Evolutionary conservation across 345 rosid genomes (phyloP).

Genomic region (Limnanthes douglasii): DNA sequence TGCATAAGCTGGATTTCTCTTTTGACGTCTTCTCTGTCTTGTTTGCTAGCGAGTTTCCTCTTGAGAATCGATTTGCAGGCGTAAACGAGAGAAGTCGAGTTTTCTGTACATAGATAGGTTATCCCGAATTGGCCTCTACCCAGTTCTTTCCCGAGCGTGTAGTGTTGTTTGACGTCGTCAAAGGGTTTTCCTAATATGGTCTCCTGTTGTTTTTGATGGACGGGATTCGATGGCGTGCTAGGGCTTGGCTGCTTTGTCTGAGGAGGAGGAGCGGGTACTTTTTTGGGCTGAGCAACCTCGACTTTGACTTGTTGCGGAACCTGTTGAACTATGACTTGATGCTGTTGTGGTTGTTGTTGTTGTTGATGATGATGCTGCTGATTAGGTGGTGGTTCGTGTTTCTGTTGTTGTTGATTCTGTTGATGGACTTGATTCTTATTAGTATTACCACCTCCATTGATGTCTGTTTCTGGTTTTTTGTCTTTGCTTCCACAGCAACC

Average conservation of each 20-base stretch:
- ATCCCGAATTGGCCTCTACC: conserved; percentile 90
- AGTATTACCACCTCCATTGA: no score
- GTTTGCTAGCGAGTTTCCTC: conserved; percentile 49
- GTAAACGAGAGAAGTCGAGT: conserved; percentile 33
- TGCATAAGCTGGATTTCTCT: conserved; percentile 80
- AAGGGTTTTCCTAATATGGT: conserved; percentile 53
- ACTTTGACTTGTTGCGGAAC: no score
- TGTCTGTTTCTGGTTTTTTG: no score
- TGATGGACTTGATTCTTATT: no score
- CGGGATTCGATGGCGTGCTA: conserved; percentile 6
- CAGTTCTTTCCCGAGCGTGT: conserved; percentile 53
- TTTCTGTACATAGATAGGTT: conserved; percentile 60
- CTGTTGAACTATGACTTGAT: no score
- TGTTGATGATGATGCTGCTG: no score
- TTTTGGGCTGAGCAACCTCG: no score
- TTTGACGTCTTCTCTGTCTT: conserved; percentile 57
- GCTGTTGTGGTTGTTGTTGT: no score
- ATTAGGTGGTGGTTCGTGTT: no score
- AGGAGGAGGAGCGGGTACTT: no score
- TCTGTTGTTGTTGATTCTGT: no score
- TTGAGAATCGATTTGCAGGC: conserved; percentile 79
- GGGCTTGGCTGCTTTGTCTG: conserved; percentile 6
- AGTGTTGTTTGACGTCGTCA: conserved; percentile 42
- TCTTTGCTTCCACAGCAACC: no score
- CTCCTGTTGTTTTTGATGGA: conserved; percentile 13